Evolutionary conservation across 176 grass and related monocot species (phyloP).

Genomic region (Oryza officinalis): DNA sequence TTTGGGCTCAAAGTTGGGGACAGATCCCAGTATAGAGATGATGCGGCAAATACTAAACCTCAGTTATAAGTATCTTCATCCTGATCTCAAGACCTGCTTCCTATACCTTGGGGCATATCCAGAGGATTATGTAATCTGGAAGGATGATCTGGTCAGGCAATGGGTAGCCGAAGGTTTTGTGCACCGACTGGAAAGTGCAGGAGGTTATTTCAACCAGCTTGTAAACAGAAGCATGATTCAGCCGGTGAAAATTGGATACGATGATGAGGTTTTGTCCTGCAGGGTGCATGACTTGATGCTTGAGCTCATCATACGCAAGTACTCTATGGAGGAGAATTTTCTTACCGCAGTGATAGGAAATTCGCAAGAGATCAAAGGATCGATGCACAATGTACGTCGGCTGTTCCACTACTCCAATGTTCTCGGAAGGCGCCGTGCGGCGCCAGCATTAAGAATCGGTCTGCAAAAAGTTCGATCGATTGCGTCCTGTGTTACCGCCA

Average conservation of each 20-base stretch:
- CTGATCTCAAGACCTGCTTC: neutral
- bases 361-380: neutral
- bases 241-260: neutral
- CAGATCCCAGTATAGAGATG: too few relatives aligned
- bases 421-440: neutral
- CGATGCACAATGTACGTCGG: neutral
- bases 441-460: neutral
- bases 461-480: neutral
- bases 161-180: constrained; percentile 21
- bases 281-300: neutral
- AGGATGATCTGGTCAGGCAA: constrained; percentile 7
- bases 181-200: neutral
- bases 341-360: neutral
- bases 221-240: constrained; percentile 29
- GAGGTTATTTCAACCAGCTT: neutral
- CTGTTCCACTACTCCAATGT: neutral
- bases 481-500: neutral
- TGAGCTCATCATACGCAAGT: constrained; percentile 2
- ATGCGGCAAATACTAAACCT: too few relatives aligned
- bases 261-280: neutral
- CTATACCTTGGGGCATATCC: neutral
- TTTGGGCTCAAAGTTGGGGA: neutral
- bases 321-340: constrained; percentile 1
- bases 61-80: constrained; percentile 7
- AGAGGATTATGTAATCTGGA: neutral